phyloP scores from a whole-genome alignment of 305 asterid genomes.

The Caryopteris hybrid region DNA sequence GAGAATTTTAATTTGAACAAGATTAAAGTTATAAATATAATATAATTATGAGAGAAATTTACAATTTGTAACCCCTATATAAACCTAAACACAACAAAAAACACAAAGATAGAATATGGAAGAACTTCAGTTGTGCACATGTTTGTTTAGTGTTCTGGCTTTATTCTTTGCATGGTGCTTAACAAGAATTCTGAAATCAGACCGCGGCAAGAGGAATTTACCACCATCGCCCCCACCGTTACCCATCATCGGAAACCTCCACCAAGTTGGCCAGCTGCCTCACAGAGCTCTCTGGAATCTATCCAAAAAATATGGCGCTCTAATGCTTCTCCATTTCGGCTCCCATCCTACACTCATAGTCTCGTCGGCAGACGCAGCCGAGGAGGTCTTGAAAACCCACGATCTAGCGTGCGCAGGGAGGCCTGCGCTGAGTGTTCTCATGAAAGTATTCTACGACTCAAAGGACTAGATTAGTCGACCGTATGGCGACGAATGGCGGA shows the following conservation, averaged over 20 bases:
- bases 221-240: constrained; percentile 36
- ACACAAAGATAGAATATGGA: too few species aligned
- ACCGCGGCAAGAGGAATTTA: not conserved
- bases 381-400: not conserved
- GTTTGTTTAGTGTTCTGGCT: not conserved
- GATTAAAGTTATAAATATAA: too few species aligned
- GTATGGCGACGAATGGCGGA: not conserved
- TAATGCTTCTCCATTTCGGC: constrained; percentile 9
- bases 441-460: not conserved
- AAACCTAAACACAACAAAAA: too few species aligned
- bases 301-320: constrained; percentile 35
- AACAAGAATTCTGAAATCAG: not conserved
- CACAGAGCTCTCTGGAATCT: constrained; percentile 33
- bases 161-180: not conserved
- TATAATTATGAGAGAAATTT: too few species aligned
- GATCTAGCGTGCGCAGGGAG: not conserved
- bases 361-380: not conserved
- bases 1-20: too few species aligned
- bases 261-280: constrained; percentile 15
- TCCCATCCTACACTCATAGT: not conserved
- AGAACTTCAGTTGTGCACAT: not conserved
- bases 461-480: not conserved
- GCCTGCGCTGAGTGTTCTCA: not conserved
- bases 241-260: constrained; percentile 49
- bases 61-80: too few species aligned